Percentiles rank a stretch among this genome's conserved stretches.
Conservation (phyloP, 176 grass and related monocot genomes). For the Oryza coarctata region DNA sequence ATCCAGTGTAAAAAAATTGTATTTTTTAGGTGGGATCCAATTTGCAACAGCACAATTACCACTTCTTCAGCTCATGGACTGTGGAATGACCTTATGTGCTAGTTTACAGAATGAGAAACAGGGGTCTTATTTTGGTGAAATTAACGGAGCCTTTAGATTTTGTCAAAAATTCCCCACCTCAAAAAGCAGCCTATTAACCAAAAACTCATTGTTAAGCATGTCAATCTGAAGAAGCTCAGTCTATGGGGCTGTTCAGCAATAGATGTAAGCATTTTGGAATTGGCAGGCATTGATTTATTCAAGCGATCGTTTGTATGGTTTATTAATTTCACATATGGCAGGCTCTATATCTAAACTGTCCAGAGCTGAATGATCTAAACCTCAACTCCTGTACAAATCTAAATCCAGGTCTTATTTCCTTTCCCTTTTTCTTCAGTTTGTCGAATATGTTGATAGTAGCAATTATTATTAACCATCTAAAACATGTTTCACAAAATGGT, state of each 20-base stretch:
- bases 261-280: slow-evolving; percentile 61
- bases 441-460: slow-evolving; percentile 18
- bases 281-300: neutral
- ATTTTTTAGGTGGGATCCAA: slow-evolving; percentile 79
- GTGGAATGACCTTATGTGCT: slow-evolving; percentile 79
- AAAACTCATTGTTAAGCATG: slow-evolving; percentile 92
- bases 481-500: slow-evolving; percentile 58
- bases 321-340: slow-evolving; percentile 44
- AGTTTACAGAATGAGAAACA: slow-evolving; percentile 50
- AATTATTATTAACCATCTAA: slow-evolving; percentile 1
- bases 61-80: slow-evolving; percentile 85
- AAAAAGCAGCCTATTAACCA: slow-evolving; percentile 50
- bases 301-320: neutral
- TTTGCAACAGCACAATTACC: slow-evolving; percentile 78
- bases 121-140: slow-evolving; percentile 36
- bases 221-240: slow-evolving; percentile 83
- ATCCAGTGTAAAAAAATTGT: neutral
- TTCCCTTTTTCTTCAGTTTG: neutral
- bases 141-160: slow-evolving; percentile 46
- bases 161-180: slow-evolving; percentile 44
- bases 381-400: slow-evolving; percentile 92
- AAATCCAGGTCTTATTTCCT: slow-evolving; percentile 68
- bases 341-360: slow-evolving; percentile 88
- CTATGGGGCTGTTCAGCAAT: slow-evolving; percentile 94
- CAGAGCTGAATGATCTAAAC: slow-evolving; percentile 88